Conservation (phyloP, 805 yeast species). For the Candida sanyiensis region DNA sequence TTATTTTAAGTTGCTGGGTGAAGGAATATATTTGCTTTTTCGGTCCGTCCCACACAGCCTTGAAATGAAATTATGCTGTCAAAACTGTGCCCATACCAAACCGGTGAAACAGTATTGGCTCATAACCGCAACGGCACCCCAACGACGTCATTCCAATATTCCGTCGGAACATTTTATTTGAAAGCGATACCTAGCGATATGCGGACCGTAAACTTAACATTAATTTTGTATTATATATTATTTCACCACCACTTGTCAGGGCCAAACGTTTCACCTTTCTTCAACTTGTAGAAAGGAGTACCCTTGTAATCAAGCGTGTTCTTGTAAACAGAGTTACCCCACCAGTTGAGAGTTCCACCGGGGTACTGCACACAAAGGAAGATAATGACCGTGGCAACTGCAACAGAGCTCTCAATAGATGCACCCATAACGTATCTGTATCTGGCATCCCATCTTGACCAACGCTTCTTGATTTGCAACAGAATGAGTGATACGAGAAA, state of each 20-base stretch:
- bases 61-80: too few species aligned
- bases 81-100: too few species aligned
- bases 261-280: conserved; percentile 26
- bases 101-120: too few species aligned
- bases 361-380: conserved; percentile 49
- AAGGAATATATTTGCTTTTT: too few species aligned
- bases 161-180: too few species aligned
- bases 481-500: conserved; percentile 40
- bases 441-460: conserved; percentile 53
- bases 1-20: too few species aligned
- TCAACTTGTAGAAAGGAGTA: conserved; percentile 30
- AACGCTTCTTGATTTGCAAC: conserved; percentile 39
- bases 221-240: too few species aligned
- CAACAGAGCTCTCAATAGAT: conserved; percentile 57
- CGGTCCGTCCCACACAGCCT: too few species aligned
- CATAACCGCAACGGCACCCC: too few species aligned
- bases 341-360: conserved; percentile 43
- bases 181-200: too few species aligned
- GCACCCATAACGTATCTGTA: conserved; percentile 53
- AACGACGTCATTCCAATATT: too few species aligned
- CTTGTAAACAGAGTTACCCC: conserved; percentile 51
- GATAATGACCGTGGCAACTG: conserved; percentile 48
- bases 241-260: conserved; percentile 1
- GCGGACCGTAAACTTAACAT: too few species aligned
- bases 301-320: conserved; percentile 32